Conservation (phyloP, 1,284 basidiomycete species). For the Leccinum pachyderme region DNA sequence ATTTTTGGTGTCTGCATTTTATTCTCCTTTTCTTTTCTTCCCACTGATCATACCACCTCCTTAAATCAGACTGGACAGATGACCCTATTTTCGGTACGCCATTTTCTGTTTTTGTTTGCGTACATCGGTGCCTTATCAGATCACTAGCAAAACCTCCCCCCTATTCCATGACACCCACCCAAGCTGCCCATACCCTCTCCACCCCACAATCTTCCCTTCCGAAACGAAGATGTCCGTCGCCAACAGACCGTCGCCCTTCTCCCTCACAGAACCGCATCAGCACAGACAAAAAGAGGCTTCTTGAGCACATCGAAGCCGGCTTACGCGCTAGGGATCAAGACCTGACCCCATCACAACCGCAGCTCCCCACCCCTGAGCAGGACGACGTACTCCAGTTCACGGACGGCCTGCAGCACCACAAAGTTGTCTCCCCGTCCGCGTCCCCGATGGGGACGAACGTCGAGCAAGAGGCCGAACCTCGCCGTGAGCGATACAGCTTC, state of each 20-base stretch:
- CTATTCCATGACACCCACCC: not conserved
- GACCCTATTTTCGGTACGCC: constrained; percentile 23
- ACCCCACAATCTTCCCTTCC: constrained; percentile 3
- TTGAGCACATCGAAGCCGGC: constrained; percentile 17
- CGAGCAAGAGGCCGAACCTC: not conserved
- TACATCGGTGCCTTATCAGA: not conserved
- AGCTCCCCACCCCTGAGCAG: not conserved
- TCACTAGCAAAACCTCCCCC: not conserved
- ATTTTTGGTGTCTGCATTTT: constrained; percentile 37
- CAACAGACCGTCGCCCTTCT: not conserved
- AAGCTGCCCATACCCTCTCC: not conserved
- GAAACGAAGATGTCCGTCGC: constrained; percentile 2
- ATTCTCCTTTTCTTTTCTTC: not conserved
- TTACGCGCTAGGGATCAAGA: constrained; percentile 7
- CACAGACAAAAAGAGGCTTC: constrained; percentile 6
- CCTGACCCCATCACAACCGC: not conserved
- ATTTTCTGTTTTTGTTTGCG: too few relatives aligned
- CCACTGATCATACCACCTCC: constrained; percentile 1
- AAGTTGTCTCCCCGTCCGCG: not conserved
- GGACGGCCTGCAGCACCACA: not conserved
- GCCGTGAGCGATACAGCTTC: constrained; percentile 18
- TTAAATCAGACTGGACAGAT: constrained; percentile 39
- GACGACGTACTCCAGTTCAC: constrained; percentile 19
- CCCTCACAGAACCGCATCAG: not conserved
- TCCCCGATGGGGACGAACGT: not conserved